These are phyloP conservation scores for Ajuga reptans DNA, from an alignment of 305 asterid genomes.

Conservation along the genomic window DNA sequence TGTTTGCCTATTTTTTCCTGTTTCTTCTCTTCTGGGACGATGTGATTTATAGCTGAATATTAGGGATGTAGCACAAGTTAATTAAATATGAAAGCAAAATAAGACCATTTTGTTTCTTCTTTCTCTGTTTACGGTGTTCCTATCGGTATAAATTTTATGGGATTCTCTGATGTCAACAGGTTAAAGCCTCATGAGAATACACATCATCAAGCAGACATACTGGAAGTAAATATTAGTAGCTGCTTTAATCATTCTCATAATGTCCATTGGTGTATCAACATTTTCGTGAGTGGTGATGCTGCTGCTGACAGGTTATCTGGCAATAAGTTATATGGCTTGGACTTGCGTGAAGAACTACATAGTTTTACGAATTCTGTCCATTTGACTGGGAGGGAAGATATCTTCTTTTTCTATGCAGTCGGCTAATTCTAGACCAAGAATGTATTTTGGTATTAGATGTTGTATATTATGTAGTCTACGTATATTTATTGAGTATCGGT, in stretches of 20 bases:
- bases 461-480: background rate
- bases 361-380: background rate
- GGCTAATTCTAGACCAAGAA: background rate
- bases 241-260: conserved; percentile 11
- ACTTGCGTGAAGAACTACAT: conserved; percentile 15
- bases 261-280: background rate
- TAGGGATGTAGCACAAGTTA: background rate
- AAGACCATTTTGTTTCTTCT: background rate
- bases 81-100: background rate
- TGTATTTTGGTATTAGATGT: conserved; percentile 6
- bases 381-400: conserved; percentile 3
- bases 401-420: background rate
- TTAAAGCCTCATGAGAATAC: conserved; percentile 10
- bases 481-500: conserved; percentile 4
- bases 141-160: background rate
- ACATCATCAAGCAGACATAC: background rate
- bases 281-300: background rate
- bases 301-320: background rate
- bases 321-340: background rate
- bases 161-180: conserved; percentile 22
- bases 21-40: background rate
- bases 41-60: background rate
- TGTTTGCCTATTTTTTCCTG: background rate
- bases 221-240: conserved; percentile 1
- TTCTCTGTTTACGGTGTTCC: background rate